Evolutionary conservation across 176 grass and related monocot species (phyloP).

Genomic region (Oryza meyeriana): DNA sequence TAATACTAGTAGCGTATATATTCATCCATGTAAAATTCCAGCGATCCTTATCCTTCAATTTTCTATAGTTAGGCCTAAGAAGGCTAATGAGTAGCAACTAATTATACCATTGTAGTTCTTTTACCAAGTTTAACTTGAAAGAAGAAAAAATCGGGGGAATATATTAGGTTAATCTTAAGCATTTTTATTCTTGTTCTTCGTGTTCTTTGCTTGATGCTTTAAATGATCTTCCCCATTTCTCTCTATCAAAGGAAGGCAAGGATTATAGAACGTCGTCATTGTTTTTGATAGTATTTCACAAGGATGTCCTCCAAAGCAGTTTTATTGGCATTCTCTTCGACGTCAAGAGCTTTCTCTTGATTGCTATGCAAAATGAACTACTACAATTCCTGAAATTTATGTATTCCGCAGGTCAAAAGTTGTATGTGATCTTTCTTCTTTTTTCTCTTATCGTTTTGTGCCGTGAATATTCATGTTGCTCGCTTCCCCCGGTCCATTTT

Average conservation of each 20-base stretch:
- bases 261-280: not conserved
- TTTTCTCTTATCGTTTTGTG: not conserved
- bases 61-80: conserved; percentile 11
- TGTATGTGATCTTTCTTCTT: no score
- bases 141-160: not conserved
- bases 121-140: not conserved
- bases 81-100: conserved; percentile 21
- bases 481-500: not conserved
- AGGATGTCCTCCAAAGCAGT: no score
- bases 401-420: no score
- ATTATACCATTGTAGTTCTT: conserved; percentile 26
- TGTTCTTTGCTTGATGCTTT: not conserved
- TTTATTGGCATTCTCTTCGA: not conserved
- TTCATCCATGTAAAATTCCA: conserved; percentile 18
- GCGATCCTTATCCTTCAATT: not conserved
- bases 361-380: not conserved
- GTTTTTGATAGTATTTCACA: not conserved
- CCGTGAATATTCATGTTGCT: not conserved
- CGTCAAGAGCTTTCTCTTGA: not conserved
- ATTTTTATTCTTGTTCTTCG: not conserved
- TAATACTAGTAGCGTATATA: conserved; percentile 14
- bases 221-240: not conserved
- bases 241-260: not conserved
- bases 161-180: not conserved
- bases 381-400: no score